Percentiles rank a stretch among this genome's conserved stretches.
phyloP scores from a whole-genome alignment of 2,329 filamentous ascomycete genomes.

The Podosphaera leucotricha region DNA sequence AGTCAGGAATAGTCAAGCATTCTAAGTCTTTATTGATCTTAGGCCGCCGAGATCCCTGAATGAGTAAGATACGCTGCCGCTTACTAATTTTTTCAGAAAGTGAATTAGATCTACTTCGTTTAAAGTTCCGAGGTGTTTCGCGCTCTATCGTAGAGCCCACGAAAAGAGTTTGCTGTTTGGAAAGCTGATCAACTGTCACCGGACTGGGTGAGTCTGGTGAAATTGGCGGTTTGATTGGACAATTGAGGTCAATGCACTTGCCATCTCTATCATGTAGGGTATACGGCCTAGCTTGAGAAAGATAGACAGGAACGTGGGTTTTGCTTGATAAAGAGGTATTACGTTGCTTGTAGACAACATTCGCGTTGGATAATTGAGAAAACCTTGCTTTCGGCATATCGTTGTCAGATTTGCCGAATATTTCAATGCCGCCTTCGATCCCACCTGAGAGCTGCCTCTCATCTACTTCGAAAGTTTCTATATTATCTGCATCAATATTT shows the following conservation, averaged over 20 bases:
- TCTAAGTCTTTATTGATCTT: neutral
- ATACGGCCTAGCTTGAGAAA: no score
- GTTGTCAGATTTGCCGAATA: conserved; percentile 31
- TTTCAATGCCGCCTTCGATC: conserved; percentile 17
- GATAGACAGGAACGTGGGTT: no score
- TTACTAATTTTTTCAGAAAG: neutral
- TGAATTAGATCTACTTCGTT: neutral
- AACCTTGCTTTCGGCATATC: conserved; percentile 19
- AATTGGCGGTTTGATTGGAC: neutral
- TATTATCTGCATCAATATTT: conserved; percentile 2
- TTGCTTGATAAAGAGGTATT: no score
- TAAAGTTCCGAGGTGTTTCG: neutral
- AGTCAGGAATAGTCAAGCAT: neutral
- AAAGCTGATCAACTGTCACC: neutral
- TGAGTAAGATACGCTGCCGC: neutral
- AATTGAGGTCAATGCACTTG: no score
- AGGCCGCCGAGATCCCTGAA: neutral
- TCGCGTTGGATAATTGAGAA: conserved; percentile 9
- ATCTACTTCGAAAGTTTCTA: conserved; percentile 27
- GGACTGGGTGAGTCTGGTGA: neutral
- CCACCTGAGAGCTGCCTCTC: conserved; percentile 30
- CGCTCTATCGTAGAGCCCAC: neutral
- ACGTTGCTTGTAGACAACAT: conserved; percentile 2
- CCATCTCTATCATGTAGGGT: no score
- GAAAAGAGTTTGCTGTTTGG: neutral